These are phyloP conservation scores for Nannochloropsis gaditana DNA, from an alignment of 108 stramenopile species.

Conservation along the genomic window DNA sequence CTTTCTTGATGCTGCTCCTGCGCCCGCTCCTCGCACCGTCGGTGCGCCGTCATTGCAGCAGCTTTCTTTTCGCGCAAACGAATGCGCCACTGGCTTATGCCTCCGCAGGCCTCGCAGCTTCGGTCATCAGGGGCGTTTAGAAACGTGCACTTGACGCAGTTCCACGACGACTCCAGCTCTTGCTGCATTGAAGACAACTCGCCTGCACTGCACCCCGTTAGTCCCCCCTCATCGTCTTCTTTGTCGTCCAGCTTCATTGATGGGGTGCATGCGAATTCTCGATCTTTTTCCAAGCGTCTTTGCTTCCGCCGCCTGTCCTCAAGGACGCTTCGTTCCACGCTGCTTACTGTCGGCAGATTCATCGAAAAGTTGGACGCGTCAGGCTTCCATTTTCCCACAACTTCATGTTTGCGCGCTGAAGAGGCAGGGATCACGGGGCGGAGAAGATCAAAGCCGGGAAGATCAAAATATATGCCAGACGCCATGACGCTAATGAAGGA, in stretches of 20 bases:
- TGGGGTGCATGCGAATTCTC: not conserved
- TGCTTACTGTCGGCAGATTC: not conserved
- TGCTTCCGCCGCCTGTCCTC: not conserved
- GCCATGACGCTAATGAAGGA: slow-evolving; percentile 3
- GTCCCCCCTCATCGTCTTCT: not conserved
- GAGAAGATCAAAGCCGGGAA: slow-evolving; percentile 3
- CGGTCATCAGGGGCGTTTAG: not conserved
- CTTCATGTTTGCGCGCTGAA: not conserved
- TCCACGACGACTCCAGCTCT: slow-evolving; percentile 17
- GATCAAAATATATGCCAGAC: slow-evolving; percentile 12
- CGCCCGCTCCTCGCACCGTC: not conserved
- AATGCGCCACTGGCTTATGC: slow-evolving; percentile 7
- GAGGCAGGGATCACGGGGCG: not conserved
- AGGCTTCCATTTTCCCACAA: too few species aligned
- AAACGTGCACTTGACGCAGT: not conserved
- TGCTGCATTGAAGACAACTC: not conserved
- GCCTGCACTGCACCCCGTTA: not conserved
- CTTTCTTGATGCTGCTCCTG: slow-evolving; percentile 15
- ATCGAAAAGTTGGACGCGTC: too few species aligned
- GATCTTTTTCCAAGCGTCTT: slow-evolving; percentile 1
- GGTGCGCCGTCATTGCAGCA: not conserved
- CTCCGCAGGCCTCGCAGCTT: slow-evolving; percentile 12
- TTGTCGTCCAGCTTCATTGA: not conserved
- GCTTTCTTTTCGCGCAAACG: slow-evolving; percentile 13
- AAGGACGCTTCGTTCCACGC: not conserved